phyloP scores from a whole-genome alignment of 106 monocot genomes.

The Dioscorea alata region DNA sequence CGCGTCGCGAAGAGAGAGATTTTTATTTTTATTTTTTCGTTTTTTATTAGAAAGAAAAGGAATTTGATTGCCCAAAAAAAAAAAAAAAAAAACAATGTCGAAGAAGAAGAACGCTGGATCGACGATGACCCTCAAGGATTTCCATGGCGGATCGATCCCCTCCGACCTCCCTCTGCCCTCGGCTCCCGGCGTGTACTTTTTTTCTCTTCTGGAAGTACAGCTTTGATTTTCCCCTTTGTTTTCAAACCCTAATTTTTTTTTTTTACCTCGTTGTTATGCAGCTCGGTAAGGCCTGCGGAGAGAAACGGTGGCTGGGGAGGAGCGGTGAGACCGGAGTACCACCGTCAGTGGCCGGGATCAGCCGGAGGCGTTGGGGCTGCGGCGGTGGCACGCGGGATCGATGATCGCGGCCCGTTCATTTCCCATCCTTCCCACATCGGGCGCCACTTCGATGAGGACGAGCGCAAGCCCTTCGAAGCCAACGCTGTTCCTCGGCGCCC shows the following conservation, averaged over 20 bases:
- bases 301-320: slow-evolving; percentile 17
- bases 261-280: slow-evolving; percentile 10
- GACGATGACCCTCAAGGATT: slow-evolving; percentile 96
- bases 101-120: slow-evolving; percentile 73
- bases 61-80: too few species aligned
- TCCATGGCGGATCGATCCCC: slow-evolving; percentile 97
- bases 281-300: slow-evolving; percentile 42
- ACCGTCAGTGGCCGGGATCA: slow-evolving; percentile 49
- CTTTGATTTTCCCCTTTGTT: not conserved
- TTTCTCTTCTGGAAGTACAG: not conserved
- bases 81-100: slow-evolving; percentile 44
- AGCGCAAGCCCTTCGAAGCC: slow-evolving; percentile 93
- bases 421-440: slow-evolving; percentile 38
- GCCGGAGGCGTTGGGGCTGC: slow-evolving; percentile 15
- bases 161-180: slow-evolving; percentile 91
- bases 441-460: slow-evolving; percentile 95
- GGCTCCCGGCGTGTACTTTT: slow-evolving; percentile 79
- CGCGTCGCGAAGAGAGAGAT: not conserved
- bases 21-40: not conserved
- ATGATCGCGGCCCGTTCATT: slow-evolving; percentile 28
- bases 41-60: slow-evolving; percentile 1
- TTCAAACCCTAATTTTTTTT: not conserved
- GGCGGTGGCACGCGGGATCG: slow-evolving; percentile 10
- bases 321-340: slow-evolving; percentile 18
- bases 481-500: slow-evolving; percentile 27